Conservation (phyloP, 179 eudicot genomes). For the Corrigiola litoralis region DNA sequence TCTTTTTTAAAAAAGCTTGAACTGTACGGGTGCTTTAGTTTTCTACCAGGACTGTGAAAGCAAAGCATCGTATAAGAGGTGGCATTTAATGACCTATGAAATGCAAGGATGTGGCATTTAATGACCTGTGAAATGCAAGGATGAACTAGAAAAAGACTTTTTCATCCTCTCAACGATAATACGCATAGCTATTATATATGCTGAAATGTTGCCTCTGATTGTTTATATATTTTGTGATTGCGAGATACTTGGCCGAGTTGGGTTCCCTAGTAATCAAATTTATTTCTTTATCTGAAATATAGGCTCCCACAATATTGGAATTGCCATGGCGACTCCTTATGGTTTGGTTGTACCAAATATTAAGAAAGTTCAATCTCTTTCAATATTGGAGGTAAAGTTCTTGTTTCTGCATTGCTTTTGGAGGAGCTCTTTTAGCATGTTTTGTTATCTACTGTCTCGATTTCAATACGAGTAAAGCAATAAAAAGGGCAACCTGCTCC, state of each 20-base stretch:
- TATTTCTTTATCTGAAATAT: conserved; percentile 2
- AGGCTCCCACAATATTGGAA: conserved; percentile 91
- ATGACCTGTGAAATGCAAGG: no score
- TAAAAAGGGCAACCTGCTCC: no score
- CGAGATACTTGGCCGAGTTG: not conserved
- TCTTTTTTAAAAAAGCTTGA: not conserved
- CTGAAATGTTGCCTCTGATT: not conserved
- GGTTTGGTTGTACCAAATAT: conserved; percentile 96
- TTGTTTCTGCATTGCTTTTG: not conserved
- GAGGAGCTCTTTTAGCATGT: no score
- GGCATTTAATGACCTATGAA: not conserved
- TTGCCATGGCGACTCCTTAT: conserved; percentile 92
- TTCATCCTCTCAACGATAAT: not conserved
- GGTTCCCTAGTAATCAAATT: not conserved
- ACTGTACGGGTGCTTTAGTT: not conserved
- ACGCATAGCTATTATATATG: no score
- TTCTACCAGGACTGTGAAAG: not conserved
- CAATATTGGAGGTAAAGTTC: conserved; percentile 69
- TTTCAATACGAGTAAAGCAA: no score
- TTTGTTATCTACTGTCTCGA: no score
- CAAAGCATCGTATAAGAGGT: not conserved
- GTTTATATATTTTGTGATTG: not conserved
- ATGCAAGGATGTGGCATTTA: not conserved
- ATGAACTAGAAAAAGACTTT: no score
- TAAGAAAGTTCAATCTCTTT: conserved; percentile 81